Conservation (phyloP, 2,329 filamentous ascomycete species). For the Microsporum audouinii region DNA sequence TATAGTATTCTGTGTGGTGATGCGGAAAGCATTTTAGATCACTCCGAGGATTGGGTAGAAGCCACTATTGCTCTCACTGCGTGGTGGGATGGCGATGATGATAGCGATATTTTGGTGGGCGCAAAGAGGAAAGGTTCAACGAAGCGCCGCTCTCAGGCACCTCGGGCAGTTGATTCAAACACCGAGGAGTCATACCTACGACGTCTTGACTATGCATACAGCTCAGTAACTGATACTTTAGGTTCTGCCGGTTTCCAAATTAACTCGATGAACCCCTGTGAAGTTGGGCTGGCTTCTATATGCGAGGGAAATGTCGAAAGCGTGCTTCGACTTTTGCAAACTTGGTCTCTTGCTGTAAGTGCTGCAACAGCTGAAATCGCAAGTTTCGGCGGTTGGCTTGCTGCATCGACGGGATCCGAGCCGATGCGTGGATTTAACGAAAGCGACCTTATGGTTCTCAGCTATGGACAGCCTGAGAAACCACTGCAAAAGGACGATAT, state of each 20-base stretch:
- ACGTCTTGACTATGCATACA: slow-evolving; percentile 60
- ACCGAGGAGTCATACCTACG: slow-evolving; percentile 60
- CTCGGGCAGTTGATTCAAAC: slow-evolving; percentile 38
- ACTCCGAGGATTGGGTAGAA: slow-evolving; percentile 84
- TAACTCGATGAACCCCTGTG: slow-evolving; percentile 61
- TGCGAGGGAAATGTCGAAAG: slow-evolving; percentile 74
- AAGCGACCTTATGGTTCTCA: slow-evolving; percentile 75
- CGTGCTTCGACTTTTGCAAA: slow-evolving; percentile 59
- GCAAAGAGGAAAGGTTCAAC: slow-evolving; percentile 10
- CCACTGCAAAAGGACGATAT: slow-evolving; percentile 68
- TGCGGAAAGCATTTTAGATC: slow-evolving; percentile 60
- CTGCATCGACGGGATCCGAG: slow-evolving; percentile 44
- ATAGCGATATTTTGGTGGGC: slow-evolving; percentile 34
- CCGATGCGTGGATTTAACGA: slow-evolving; percentile 61
- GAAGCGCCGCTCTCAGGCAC: slow-evolving; percentile 24
- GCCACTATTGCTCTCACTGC: slow-evolving; percentile 69
- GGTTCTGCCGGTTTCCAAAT: slow-evolving; percentile 58
- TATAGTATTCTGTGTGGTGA: slow-evolving; percentile 74
- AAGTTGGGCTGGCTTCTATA: slow-evolving; percentile 69
- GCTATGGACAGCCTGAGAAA: slow-evolving; percentile 48
- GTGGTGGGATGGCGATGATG: slow-evolving; percentile 83
- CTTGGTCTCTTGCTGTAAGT: slow-evolving; percentile 71
- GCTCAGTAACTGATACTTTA: slow-evolving; percentile 50
- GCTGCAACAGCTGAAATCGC: slow-evolving; percentile 73
- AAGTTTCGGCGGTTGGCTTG: slow-evolving; percentile 72